Percentiles rank a stretch among this genome's conserved stretches.
These are phyloP conservation scores for Mangifera indica DNA, from an alignment of 345 rosid genomes.

Conservation along the genomic window DNA sequence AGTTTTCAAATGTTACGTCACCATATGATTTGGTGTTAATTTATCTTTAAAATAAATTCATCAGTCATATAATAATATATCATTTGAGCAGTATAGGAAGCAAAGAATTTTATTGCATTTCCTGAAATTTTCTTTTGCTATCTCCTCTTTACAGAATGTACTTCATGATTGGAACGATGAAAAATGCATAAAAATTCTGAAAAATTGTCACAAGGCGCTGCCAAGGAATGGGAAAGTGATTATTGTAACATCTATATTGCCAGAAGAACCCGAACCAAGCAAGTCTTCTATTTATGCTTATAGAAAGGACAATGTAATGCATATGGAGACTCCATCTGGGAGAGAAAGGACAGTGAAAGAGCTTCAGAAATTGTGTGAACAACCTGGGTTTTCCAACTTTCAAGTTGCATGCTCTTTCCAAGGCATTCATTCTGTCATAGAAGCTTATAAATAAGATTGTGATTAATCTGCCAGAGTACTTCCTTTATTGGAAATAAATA, in stretches of 20 bases:
- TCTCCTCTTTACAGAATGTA: constrained; percentile 55
- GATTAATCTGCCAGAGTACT: too few relatives aligned
- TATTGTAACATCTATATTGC: constrained; percentile 47
- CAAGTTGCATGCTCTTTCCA: background rate
- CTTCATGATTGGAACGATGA: constrained; percentile 96
- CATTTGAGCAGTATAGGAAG: too few relatives aligned
- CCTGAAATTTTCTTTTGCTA: background rate
- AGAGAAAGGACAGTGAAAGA: background rate
- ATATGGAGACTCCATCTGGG: background rate
- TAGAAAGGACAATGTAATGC: background rate
- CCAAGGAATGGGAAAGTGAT: constrained; percentile 79
- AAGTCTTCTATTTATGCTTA: background rate
- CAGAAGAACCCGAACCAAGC: background rate
- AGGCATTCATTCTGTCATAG: background rate
- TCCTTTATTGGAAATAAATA: too few relatives aligned
- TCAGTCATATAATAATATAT: too few relatives aligned
- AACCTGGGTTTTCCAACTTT: background rate
- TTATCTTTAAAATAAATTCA: too few relatives aligned
- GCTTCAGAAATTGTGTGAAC: background rate
- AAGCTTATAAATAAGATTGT: background rate
- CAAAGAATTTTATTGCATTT: too few relatives aligned
- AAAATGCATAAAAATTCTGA: constrained; percentile 63
- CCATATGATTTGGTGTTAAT: too few relatives aligned
- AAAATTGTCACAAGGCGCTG: constrained; percentile 71
- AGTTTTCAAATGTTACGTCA: too few relatives aligned